Conservation (phyloP, 2,329 filamentous ascomycete species). For the Neonectria ditissima region DNA sequence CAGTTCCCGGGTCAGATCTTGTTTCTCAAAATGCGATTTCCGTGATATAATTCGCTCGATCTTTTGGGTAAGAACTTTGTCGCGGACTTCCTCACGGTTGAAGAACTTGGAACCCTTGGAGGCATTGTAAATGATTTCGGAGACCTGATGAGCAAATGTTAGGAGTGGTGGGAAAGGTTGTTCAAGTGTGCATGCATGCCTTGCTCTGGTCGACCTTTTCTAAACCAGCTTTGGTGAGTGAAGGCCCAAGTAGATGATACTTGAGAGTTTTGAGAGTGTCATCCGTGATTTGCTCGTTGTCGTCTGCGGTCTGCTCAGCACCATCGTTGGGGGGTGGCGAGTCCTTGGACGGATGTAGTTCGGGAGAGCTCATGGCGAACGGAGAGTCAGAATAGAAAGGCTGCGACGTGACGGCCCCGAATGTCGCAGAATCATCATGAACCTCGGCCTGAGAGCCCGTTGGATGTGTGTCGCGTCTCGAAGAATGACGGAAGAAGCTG, state of each 20-base stretch:
- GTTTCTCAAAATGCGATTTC: conserved; percentile 79
- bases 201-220: conserved; percentile 93
- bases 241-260: conserved; percentile 90
- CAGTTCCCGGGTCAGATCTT: conserved; percentile 79
- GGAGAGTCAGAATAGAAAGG: background rate
- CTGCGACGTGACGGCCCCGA: conserved; percentile 8
- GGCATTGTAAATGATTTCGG: conserved; percentile 95
- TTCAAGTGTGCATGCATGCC: conserved; percentile 55
- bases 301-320: conserved; percentile 19
- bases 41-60: conserved; percentile 82
- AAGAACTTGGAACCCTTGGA: conserved; percentile 98
- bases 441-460: conserved; percentile 12
- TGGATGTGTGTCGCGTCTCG: conserved; percentile 36
- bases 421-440: conserved; percentile 37
- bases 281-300: conserved; percentile 21
- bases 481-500: conserved; percentile 13
- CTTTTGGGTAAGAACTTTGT: conserved; percentile 85
- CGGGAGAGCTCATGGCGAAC: conserved; percentile 37
- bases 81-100: conserved; percentile 86
- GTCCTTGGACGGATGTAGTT: conserved; percentile 30
- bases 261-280: conserved; percentile 72
- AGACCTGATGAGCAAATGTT: conserved; percentile 68
- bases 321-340: conserved; percentile 26
- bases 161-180: background rate
- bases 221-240: conserved; percentile 92